Percentiles rank a stretch among this genome's conserved stretches.
phyloP scores from a whole-genome alignment of 2,329 filamentous ascomycete genomes.

The Neoarthrinium moseri region DNA sequence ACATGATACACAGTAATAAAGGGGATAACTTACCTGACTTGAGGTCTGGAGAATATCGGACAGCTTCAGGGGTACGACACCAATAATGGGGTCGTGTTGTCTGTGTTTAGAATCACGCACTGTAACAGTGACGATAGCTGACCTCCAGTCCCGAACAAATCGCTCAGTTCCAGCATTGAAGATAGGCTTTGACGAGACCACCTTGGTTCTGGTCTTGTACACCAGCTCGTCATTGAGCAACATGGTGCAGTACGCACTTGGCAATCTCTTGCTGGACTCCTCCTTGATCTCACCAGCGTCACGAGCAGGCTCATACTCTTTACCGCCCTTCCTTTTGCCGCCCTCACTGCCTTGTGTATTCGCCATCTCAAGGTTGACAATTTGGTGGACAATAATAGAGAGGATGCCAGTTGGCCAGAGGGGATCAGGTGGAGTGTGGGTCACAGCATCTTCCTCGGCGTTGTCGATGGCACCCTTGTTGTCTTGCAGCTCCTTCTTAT shows the following conservation, averaged over 20 bases:
- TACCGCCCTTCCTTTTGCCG: slow-evolving; percentile 73
- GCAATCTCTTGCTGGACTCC: slow-evolving; percentile 75
- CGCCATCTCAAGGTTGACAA: slow-evolving; percentile 89
- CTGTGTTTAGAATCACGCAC: slow-evolving; percentile 87
- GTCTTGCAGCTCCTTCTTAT: slow-evolving; percentile 78
- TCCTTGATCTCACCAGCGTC: slow-evolving; percentile 82
- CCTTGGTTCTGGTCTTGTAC: slow-evolving; percentile 94
- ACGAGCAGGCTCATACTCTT: slow-evolving; percentile 85
- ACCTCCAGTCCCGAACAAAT: slow-evolving; percentile 92
- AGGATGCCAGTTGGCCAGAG: slow-evolving; percentile 91
- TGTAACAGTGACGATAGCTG: slow-evolving; percentile 79
- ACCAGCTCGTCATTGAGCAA: slow-evolving; percentile 83
- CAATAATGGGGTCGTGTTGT: slow-evolving; percentile 91
- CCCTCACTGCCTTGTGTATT: slow-evolving; percentile 79
- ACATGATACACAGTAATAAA: slow-evolving; percentile 20
- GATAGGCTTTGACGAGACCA: slow-evolving; percentile 89
- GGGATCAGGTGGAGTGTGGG: slow-evolving; percentile 91
- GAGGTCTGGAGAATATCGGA: slow-evolving; percentile 85
- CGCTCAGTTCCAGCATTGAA: slow-evolving; percentile 96
- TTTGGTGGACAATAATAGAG: slow-evolving; percentile 86
- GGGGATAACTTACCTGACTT: slow-evolving; percentile 56
- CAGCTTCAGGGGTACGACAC: slow-evolving; percentile 84
- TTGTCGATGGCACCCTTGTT: slow-evolving; percentile 78
- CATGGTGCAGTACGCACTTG: slow-evolving; percentile 93
- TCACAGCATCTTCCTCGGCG: slow-evolving; percentile 77